Evolutionary conservation across 23 red algal genomes (phyloP), one percentile per base, ranked within the genome.

Genomic region (Gracilariopsis chorda): DNA sequence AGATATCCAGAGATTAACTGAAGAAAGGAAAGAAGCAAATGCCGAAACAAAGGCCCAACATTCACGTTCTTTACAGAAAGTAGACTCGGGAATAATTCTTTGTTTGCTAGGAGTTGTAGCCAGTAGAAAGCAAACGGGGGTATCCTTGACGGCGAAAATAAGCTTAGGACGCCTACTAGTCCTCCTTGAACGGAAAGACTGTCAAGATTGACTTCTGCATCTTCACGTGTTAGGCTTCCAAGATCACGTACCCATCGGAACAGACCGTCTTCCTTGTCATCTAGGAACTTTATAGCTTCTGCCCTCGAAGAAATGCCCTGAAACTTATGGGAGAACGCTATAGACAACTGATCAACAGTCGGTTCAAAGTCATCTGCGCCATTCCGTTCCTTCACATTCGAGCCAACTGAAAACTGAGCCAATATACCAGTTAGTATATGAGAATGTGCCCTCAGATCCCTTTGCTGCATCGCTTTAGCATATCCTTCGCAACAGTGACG

Each of bases 71-170:
- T 69, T 14, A 57, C 61, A 28, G 80, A 47, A 11, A 99, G 82
- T 24, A 99, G 76, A 21, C 92, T 47, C 12, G 97, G 89, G 64
- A 99, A 47, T 16, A 95, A 77, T 19, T 87, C 88, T 23, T 90
- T 88, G 72, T 90, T 87, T 28, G 93, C 89, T 17, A 96, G 36
- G 30, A 99, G 36, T 77, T 99, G 89, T 27, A 99, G 74, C 97
- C 97, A 99, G 11, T 59, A 74, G 42, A 96, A 99, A 34, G 93
- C 93, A 80, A 99, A 99, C 20, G 29, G 51, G 25, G 97, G 97
- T n/a, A 69, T 82, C 12, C 39, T 29, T 51, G 55, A 55, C 29
- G 97, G 97, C 17, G 90, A 86, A 46, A 87, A 81, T 41, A 88
- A 55, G 46, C 78, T 79, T 51, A 99, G 44, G 49, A 90, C 97